These are phyloP conservation scores for Rhodomyrtus psidioides DNA, from an alignment of 441 rosid species.

Conservation along the genomic window DNA sequence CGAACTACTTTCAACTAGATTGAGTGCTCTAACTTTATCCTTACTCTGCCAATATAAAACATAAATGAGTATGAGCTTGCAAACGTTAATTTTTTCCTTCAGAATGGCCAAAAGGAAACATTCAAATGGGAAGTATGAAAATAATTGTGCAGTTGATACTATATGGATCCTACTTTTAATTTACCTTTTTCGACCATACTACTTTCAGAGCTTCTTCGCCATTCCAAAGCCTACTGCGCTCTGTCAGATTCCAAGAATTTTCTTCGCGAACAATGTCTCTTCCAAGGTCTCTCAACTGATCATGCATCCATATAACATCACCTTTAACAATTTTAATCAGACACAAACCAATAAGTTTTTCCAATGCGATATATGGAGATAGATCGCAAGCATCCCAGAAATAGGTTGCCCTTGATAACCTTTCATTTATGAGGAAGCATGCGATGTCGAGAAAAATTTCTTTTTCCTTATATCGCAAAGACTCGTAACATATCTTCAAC, in stretches of 20 bases:
- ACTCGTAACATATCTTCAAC: too few species aligned
- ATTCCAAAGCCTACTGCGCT: background rate
- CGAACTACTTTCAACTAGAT: accelerated
- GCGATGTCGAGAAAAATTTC: background rate
- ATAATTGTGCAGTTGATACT: background rate
- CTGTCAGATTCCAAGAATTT: accelerated
- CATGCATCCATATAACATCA: background rate
- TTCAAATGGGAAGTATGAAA: background rate
- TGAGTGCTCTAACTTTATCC: background rate
- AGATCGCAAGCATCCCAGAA: background rate
- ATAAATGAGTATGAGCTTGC: background rate
- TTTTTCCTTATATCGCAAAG: background rate
- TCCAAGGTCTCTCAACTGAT: background rate
- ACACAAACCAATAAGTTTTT: background rate
- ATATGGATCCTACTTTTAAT: background rate
- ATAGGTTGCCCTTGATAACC: background rate
- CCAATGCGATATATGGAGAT: background rate
- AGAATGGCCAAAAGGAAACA: background rate
- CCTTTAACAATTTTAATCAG: background rate
- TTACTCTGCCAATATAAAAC: background rate
- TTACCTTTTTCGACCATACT: background rate
- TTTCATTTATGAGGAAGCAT: background rate
- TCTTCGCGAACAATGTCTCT: background rate
- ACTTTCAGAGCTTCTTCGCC: background rate
- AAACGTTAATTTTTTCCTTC: background rate